Evolutionary conservation across 2,329 filamentous ascomycete genomes (phyloP).

Genomic region (Pseudogymnoascus sp.): DNA sequence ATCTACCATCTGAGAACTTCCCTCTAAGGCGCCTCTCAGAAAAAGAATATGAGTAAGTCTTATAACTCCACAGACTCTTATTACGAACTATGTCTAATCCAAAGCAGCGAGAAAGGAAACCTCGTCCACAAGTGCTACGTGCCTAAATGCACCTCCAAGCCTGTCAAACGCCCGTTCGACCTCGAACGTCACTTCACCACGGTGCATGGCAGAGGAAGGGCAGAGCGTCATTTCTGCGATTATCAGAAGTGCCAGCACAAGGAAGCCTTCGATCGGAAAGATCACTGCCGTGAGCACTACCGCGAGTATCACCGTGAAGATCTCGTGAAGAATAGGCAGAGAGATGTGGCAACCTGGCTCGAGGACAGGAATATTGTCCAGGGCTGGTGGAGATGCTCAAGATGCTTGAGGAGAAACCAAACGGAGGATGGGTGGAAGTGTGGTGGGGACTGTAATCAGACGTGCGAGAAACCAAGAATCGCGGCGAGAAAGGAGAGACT

Average conservation of each 20-base stretch:
- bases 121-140: constrained; percentile 9
- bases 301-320: constrained; percentile 41
- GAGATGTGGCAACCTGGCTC: constrained; percentile 20
- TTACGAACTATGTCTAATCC: not conserved
- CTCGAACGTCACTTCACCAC: constrained; percentile 31
- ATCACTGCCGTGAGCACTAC: constrained; percentile 42
- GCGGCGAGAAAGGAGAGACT: not conserved
- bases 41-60: not conserved
- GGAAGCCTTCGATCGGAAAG: constrained; percentile 37
- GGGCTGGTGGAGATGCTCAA: constrained; percentile 24
- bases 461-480: not conserved
- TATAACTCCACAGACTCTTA: not conserved
- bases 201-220: constrained; percentile 22
- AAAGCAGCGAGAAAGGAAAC: not conserved
- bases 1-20: constrained; percentile 3
- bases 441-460: not conserved
- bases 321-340: constrained; percentile 18
- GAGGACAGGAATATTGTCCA: constrained; percentile 17
- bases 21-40: not conserved
- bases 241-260: constrained; percentile 26
- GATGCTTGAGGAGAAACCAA: constrained; percentile 19
- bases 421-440: not conserved
- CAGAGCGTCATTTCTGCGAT: constrained; percentile 25
- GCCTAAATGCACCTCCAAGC: not conserved
- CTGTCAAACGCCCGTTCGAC: constrained; percentile 28